These are phyloP conservation scores for Heteromeles arbutifolia DNA, from an alignment of 306 rosid genomes.

Conservation along the genomic window DNA sequence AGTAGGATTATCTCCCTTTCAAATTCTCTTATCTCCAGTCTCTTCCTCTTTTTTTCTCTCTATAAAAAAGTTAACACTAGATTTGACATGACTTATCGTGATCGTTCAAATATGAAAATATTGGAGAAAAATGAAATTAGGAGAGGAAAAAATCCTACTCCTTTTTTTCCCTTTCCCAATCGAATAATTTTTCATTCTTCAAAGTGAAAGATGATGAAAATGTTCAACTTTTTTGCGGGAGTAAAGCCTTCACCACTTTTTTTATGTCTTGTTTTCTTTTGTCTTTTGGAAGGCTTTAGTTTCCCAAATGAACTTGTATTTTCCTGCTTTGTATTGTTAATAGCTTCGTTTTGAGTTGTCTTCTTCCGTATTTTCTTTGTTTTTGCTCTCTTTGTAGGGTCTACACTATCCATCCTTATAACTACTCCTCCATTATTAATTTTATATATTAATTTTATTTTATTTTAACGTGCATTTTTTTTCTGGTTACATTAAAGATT, in stretches of 20 bases:
- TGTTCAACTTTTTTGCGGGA: constrained; percentile 2
- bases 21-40: no score
- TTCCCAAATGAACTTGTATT: constrained; percentile 37
- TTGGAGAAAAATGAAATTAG: no score
- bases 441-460: not conserved
- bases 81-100: no score
- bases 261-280: not conserved
- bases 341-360: constrained; percentile 42
- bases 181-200: not conserved
- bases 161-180: not conserved
- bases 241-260: constrained; percentile 2
- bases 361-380: constrained; percentile 36
- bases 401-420: constrained; percentile 53
- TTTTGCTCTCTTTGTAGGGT: constrained; percentile 44
- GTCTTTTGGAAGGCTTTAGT: constrained; percentile 29
- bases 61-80: no score
- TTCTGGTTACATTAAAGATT: not conserved
- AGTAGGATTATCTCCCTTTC: no score
- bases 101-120: no score
- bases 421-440: not conserved
- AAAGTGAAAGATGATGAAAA: not conserved
- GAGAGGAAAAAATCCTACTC: not conserved
- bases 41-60: not conserved
- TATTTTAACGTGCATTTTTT: no score
- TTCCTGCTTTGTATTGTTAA: constrained; percentile 6